Conservation (phyloP, 2,329 filamentous ascomycete species). For the Talaromyces sp. region DNA sequence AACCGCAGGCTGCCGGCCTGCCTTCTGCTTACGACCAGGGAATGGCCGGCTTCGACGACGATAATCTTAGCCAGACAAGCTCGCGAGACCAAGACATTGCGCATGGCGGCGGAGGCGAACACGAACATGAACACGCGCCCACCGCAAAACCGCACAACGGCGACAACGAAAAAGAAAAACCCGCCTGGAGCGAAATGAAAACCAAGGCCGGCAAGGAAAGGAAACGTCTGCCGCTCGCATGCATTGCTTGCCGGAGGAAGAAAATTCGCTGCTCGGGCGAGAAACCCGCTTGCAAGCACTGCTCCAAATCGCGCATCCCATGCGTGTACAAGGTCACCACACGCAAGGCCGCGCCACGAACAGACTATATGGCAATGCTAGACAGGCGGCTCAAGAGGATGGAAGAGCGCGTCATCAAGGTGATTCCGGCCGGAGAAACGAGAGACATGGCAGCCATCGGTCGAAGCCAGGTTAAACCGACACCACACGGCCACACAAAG, state of each 20-base stretch:
- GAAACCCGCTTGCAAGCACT: constrained; percentile 96
- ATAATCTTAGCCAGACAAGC: constrained; percentile 32
- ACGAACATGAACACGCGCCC: neutral
- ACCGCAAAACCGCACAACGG: constrained; percentile 18
- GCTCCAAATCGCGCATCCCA: constrained; percentile 81
- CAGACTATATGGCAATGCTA: constrained; percentile 98
- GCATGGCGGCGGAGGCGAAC: constrained; percentile 8
- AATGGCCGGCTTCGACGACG: constrained; percentile 22
- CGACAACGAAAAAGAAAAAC: constrained; percentile 47
- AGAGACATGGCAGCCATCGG: constrained; percentile 63
- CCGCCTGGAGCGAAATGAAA: constrained; percentile 76
- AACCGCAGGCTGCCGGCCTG: constrained; percentile 25
- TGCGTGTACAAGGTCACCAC: constrained; percentile 98
- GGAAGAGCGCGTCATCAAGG: constrained; percentile 96
- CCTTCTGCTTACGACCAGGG: constrained; percentile 21
- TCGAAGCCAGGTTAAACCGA: constrained; percentile 78
- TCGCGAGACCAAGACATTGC: constrained; percentile 24
- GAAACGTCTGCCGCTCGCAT: constrained; percentile 86
- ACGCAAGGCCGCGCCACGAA: constrained; percentile 85
- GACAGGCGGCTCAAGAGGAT: constrained; percentile 93
- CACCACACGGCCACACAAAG: constrained; percentile 52
- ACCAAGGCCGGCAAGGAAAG: constrained; percentile 93
- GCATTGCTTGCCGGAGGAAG: constrained; percentile 91
- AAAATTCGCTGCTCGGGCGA: constrained; percentile 98
- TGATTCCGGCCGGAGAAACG: constrained; percentile 81